Base-by-base conservation (phyloP, 768 basidiomycete genomes). In the Collybia mongolica region DNA sequence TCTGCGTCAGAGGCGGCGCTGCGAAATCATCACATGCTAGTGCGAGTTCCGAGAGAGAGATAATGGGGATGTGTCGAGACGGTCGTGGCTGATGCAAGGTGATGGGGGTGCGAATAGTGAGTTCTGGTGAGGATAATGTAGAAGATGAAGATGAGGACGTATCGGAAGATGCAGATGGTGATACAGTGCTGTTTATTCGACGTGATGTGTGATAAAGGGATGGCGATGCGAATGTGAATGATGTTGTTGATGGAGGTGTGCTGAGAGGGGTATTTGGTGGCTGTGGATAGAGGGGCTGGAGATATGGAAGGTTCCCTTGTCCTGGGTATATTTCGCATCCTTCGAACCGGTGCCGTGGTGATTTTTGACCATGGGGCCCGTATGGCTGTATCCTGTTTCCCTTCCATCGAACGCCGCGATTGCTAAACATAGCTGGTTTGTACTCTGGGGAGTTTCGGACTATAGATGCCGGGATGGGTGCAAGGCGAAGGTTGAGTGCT, bases 21-120 rank as follows among this genome's bases (percentile, higher is more conserved):
- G 44, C 35, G 28, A 51, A 44, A 11, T 62, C 64, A 20, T 74
- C 74, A 55, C 69, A 71, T 37, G 69, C 71, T 24, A 65, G 67
- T 28, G 73, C 74, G 45, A 75, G 59, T 54, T 70, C 59, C 28
- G 71, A 71, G 23, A 77, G 66, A 35, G 71, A 71, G 12, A 75
- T 62, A 53, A 75, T 77, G 32, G 73, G 72, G 59, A 77, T 75
- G 39, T 62, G 68, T 48, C 74, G 71, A 40, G 64, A 72, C 49
- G 75, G 75, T 39, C 74, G 74, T 39, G 75, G 75, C 55, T 77
- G 75, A 61, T 72, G 72, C 24, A 77, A 60, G 46, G 69, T 66
- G 46, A 74, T 63, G 19, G 65, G 61, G 20, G 54, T 53, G 24
- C 58, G 51, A 44, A 56, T 44, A 37, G 41, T 49, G 46, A 58